Conservation (phyloP, 768 basidiomycete genomes). For the Lactarius hengduanensis region DNA sequence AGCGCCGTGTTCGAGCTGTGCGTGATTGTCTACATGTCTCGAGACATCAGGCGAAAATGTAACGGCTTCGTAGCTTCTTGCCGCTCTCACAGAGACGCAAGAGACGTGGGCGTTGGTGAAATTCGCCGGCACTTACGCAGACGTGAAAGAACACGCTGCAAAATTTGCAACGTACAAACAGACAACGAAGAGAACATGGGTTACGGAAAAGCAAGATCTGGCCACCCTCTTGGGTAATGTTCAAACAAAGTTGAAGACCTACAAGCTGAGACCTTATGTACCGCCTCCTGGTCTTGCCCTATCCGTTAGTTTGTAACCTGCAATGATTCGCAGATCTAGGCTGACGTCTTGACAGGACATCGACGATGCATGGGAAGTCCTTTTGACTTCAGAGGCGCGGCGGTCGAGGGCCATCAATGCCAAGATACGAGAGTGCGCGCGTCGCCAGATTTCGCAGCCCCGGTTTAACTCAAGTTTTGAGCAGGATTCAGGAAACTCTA, state of each 20-base stretch:
- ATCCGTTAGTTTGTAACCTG: slow-evolving; percentile 40
- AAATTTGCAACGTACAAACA: slow-evolving; percentile 80
- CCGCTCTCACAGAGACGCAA: slow-evolving; percentile 64
- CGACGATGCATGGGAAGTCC: slow-evolving; percentile 69
- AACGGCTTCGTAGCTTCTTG: slow-evolving; percentile 51
- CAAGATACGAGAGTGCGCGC: slow-evolving; percentile 77
- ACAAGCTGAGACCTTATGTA: slow-evolving; percentile 79
- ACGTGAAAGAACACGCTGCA: slow-evolving; percentile 74
- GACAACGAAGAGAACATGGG: slow-evolving; percentile 83
- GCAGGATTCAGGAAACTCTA: slow-evolving; percentile 77
- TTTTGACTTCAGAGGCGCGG: slow-evolving; percentile 72
- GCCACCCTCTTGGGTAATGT: slow-evolving; percentile 88
- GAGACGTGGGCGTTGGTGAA: slow-evolving; percentile 62
- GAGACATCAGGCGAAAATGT: neutral
- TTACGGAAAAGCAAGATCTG: slow-evolving; percentile 85
- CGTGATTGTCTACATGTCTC: slow-evolving; percentile 27
- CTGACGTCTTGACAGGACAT: slow-evolving; percentile 51
- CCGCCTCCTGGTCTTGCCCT: slow-evolving; percentile 71
- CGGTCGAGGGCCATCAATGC: slow-evolving; percentile 84
- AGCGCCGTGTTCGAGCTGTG: slow-evolving; percentile 75
- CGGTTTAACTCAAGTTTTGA: slow-evolving; percentile 2
- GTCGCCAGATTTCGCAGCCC: neutral
- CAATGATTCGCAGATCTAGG: neutral
- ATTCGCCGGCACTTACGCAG: slow-evolving; percentile 73
- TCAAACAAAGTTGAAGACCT: slow-evolving; percentile 90